Percentiles rank a stretch among this genome's conserved stretches.
Conservation (phyloP, 1,284 basidiomycete species). For the Limonomyces culmigenus region DNA sequence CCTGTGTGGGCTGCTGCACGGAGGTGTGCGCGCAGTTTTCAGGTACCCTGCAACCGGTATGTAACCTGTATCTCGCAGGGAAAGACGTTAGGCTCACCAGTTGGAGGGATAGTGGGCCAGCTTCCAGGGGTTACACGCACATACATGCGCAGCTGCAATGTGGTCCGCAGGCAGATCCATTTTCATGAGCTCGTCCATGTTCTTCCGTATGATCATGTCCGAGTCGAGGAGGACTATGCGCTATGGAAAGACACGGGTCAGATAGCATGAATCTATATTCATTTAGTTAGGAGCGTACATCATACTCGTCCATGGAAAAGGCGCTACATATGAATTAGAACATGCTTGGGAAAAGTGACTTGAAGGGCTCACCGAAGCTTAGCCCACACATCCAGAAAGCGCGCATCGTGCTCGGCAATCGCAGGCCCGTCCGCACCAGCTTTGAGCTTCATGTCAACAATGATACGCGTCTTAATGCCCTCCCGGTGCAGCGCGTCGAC, state of each 20-base stretch:
- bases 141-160: constrained; percentile 80
- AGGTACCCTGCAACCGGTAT: constrained; percentile 57
- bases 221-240: constrained; percentile 76
- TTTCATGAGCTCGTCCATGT: constrained; percentile 88
- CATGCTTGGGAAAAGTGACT: constrained; percentile 2
- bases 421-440: not conserved
- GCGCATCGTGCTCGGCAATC: constrained; percentile 22
- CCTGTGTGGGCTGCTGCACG: constrained; percentile 31
- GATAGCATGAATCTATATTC: constrained; percentile 3
- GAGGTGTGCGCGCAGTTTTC: constrained; percentile 75
- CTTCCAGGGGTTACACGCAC: constrained; percentile 84
- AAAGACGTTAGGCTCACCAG: constrained; percentile 36
- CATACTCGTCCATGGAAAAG: constrained; percentile 63
- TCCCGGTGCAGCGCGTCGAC: not conserved
- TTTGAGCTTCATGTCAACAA: not conserved
- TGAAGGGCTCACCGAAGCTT: constrained; percentile 54
- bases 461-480: not conserved
- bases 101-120: constrained; percentile 75
- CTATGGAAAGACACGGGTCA: constrained; percentile 17
- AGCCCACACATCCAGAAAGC: constrained; percentile 83
- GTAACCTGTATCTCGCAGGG: constrained; percentile 1
- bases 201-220: constrained; percentile 78
- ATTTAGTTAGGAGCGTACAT: constrained; percentile 26
- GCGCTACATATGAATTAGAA: constrained; percentile 24
- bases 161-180: constrained; percentile 46